A percentile compares a stretch with the other conserved stretches of the same genome.
Conservation (phyloP, 768 basidiomycete species). For the Tricholomella constricta region DNA sequence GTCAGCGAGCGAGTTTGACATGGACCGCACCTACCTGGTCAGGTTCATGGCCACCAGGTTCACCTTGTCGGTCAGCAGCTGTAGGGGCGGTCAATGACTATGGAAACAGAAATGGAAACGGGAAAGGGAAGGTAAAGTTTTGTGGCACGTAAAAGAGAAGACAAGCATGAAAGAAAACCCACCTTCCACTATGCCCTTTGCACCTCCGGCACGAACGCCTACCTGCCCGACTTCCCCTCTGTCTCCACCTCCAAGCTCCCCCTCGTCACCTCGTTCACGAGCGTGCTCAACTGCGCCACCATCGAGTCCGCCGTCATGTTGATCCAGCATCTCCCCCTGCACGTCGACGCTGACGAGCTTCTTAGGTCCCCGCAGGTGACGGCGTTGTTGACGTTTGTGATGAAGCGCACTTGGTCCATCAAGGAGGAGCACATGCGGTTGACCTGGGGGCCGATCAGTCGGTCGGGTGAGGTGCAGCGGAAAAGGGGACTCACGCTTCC, state of each 20-base stretch:
- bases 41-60: too few relatives aligned
- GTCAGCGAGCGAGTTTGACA: too few relatives aligned
- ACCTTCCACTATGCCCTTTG: constrained; percentile 95
- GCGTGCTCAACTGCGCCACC: constrained; percentile 78
- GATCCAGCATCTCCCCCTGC: constrained; percentile 90
- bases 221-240: constrained; percentile 91
- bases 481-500: constrained; percentile 55
- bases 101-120: too few relatives aligned
- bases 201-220: constrained; percentile 89
- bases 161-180: not conserved
- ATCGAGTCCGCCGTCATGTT: constrained; percentile 86
- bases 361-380: constrained; percentile 84
- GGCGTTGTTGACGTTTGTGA: constrained; percentile 87
- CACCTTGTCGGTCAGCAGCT: too few relatives aligned
- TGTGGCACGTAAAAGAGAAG: too few relatives aligned
- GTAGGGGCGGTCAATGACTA: too few relatives aligned
- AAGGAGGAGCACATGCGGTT: constrained; percentile 81
- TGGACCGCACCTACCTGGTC: too few relatives aligned
- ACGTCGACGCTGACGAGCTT: constrained; percentile 91
- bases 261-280: constrained; percentile 84
- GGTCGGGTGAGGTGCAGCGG: too few relatives aligned
- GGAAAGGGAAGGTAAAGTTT: too few relatives aligned
- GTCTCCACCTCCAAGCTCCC: constrained; percentile 92
- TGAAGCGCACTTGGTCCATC: constrained; percentile 84
- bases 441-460: constrained; percentile 44